These are phyloP conservation scores for Taiozyma onychis DNA, from an alignment of 1,139 yeast genomes.

Conservation along the genomic window DNA sequence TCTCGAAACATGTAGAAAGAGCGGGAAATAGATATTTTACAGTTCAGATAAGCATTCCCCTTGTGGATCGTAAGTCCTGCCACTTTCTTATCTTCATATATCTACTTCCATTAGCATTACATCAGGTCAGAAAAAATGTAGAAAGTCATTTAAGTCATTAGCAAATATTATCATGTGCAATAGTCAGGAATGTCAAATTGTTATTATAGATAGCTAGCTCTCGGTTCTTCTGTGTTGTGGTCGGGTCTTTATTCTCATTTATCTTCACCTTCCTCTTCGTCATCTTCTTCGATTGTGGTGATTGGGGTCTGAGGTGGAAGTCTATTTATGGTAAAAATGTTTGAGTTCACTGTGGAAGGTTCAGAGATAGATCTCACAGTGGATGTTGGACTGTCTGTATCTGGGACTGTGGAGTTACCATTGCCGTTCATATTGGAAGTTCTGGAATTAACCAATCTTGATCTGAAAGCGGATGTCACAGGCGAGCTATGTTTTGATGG, in stretches of 20 bases:
- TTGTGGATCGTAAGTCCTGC: too few species aligned
- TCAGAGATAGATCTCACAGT: not conserved
- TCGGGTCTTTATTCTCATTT: not conserved
- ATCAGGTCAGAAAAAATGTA: not conserved
- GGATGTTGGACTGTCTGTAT: not conserved
- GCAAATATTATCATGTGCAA: not conserved
- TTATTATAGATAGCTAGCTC: not conserved
- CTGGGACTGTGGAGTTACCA: not conserved
- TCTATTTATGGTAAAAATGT: slow-evolving; percentile 14
- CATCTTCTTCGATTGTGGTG: slow-evolving; percentile 19
- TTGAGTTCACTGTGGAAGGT: slow-evolving; percentile 8
- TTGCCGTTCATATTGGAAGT: not conserved
- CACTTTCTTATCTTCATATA: too few species aligned
- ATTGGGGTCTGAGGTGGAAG: slow-evolving; percentile 15
- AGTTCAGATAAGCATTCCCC: too few species aligned
- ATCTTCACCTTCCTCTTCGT: slow-evolving; percentile 8
- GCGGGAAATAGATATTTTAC: too few species aligned
- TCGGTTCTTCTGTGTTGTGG: not conserved
- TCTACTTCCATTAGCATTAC: not conserved
- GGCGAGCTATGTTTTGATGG: slow-evolving; percentile 6
- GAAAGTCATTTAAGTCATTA: not conserved
- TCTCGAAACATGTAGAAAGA: too few species aligned
- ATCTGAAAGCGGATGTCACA: slow-evolving; percentile 14
- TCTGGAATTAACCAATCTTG: slow-evolving; percentile 6
- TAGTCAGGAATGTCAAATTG: not conserved